Evolutionary conservation across 768 basidiomycete species (phyloP), one percentile per base, ranked within the genome.

Genomic region (Termitomyces sp.): DNA sequence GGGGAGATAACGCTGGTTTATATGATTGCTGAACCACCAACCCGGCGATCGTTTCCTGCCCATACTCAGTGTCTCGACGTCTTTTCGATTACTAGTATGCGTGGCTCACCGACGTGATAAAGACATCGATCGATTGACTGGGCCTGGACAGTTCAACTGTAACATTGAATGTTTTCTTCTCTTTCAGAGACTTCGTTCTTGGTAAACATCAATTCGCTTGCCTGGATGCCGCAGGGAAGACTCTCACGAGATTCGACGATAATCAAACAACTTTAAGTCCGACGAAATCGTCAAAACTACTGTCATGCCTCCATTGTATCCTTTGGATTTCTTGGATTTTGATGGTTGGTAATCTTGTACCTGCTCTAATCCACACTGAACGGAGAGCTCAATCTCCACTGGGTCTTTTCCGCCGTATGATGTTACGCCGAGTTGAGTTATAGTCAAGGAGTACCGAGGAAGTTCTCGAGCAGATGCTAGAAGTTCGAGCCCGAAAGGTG

Each of bases 21-120:
- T 88, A 87, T 1, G 78, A 74, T 38, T 78, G 70, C 7, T 77
- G 74, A 12, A 84, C 74, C 0, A 81, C 75, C 9, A 89, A 74
- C 7, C 94, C 94, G 24, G 92, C 92, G 28, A 87, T 76, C 36
- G 80, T 82, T 74, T 95, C 94, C 90, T 94, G 67, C 60, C 36
- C 52, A 46, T 12, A 33, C 61, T 62, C n/a, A 57, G 32, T 60
- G 58, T 24, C 32, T 22, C 40, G 22, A 12, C 22, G 20, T n/a
- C 7, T 53, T 44, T 4, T 2, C 2, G n/a, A 50, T 28, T 22
- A 3, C 40, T 7, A 42, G 28, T 16, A 55, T n/a, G 9, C 61
- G n/a, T 11, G 28, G 24, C 12, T 67, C 74, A 92, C 91, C 35
- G 90, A 85, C 66, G 84, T 76, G 5, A 91, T 81, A 28, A 82